Evolutionary conservation across 306 rosid species (phyloP).

Genomic region (Cucumis hystrix): DNA sequence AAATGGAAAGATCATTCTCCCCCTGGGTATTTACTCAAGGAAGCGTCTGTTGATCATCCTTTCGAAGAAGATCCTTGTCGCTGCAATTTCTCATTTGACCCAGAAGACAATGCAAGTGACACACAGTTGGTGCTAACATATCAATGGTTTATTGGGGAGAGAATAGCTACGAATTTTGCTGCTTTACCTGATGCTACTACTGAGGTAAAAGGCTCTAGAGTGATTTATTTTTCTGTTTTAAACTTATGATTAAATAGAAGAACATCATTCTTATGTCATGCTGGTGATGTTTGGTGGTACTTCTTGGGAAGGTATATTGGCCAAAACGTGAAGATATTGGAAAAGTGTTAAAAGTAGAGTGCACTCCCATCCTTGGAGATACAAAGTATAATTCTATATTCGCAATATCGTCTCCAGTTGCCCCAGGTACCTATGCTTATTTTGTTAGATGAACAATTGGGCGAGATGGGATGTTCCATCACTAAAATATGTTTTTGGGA

Average conservation of each 20-base stretch:
- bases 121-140: conserved; percentile 44
- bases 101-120: conserved; percentile 36
- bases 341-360: conserved; percentile 76
- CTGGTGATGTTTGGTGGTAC: conserved; percentile 4
- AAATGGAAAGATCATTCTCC: conserved; percentile 83
- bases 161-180: conserved; percentile 47
- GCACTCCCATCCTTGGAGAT: conserved; percentile 59
- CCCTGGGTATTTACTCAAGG: conserved; percentile 51
- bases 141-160: conserved; percentile 90
- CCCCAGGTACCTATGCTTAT: conserved; percentile 37
- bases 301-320: conserved; percentile 56
- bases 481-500: not conserved
- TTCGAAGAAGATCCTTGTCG: conserved; percentile 82
- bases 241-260: not conserved
- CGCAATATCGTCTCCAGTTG: conserved; percentile 71
- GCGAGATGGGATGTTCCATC: not conserved
- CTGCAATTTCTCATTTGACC: conserved; percentile 60
- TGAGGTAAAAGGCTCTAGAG: conserved; percentile 36
- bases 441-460: not conserved
- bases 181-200: conserved; percentile 59
- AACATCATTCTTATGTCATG: not conserved
- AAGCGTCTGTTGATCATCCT: conserved; percentile 72
- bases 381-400: conserved; percentile 62
- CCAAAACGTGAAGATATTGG: conserved; percentile 77
- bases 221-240: not conserved